phyloP scores from a whole-genome alignment of 164 flowering plant species.

The Magnolia sinica region DNA sequence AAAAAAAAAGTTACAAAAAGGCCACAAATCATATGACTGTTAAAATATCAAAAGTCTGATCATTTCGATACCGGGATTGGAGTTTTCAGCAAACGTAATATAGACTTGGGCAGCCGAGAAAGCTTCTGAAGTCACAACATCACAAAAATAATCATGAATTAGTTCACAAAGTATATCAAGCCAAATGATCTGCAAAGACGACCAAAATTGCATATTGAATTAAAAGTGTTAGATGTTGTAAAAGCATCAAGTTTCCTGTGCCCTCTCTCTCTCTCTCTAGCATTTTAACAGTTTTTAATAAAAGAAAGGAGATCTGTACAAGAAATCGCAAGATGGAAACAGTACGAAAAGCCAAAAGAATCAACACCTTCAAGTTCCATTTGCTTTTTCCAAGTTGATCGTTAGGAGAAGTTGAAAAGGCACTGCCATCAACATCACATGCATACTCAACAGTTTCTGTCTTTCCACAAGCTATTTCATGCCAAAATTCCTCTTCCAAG shows the following conservation, averaged over 20 bases:
- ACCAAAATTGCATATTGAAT: too few species aligned
- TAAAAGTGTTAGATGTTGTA: too few species aligned
- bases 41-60: background rate
- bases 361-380: conserved; percentile 93
- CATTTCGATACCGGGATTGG: conserved; percentile 69
- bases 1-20: too few species aligned
- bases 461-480: conserved; percentile 89
- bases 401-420: conserved; percentile 82
- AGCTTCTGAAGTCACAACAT: conserved; percentile 53
- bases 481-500: conserved; percentile 97
- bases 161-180: too few species aligned
- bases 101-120: conserved; percentile 70
- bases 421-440: conserved; percentile 99
- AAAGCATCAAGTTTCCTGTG: too few species aligned
- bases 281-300: too few species aligned
- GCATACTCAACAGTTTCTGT: conserved; percentile 96
- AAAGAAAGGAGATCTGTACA: too few species aligned
- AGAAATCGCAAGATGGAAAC: background rate
- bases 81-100: conserved; percentile 69
- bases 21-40: too few species aligned
- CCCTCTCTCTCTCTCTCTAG: too few species aligned
- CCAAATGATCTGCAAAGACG: too few species aligned
- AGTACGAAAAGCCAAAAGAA: conserved; percentile 2
- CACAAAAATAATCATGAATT: background rate
- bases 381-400: conserved; percentile 93